Conservation (phyloP, 1,284 basidiomycete species). For the Earliella scabrosa region DNA sequence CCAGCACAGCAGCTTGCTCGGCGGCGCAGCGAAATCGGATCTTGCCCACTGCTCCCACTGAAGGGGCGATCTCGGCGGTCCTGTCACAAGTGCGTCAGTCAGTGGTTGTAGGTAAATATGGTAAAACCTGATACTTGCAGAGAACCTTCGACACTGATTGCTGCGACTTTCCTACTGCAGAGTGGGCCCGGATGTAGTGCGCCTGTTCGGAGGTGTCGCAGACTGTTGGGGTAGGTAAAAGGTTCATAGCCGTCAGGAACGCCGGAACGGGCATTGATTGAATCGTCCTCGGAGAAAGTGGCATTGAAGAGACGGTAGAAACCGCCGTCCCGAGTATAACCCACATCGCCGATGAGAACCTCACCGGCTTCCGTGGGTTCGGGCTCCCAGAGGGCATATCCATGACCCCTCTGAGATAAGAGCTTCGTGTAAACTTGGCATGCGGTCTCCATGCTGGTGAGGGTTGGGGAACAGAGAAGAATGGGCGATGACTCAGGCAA, state of each 20-base stretch:
- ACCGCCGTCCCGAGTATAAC: constrained; percentile 30
- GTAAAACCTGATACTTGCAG: not conserved
- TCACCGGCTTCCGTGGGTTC: constrained; percentile 23
- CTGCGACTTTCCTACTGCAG: constrained; percentile 12
- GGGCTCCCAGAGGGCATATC: constrained; percentile 28
- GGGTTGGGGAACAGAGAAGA: too few relatives aligned
- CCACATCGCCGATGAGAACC: constrained; percentile 35
- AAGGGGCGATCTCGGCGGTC: too few relatives aligned
- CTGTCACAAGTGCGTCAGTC: too few relatives aligned
- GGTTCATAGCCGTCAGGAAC: constrained; percentile 23
- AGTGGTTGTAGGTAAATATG: not conserved
- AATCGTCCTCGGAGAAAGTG: constrained; percentile 25
- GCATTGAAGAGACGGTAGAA: constrained; percentile 38
- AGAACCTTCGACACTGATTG: not conserved
- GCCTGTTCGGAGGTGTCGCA: not conserved
- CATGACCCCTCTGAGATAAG: constrained; percentile 22
- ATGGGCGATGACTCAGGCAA: too few relatives aligned
- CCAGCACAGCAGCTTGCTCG: too few relatives aligned
- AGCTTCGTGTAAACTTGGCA: constrained; percentile 23
- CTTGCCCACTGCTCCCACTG: too few relatives aligned
- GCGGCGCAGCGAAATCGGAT: too few relatives aligned
- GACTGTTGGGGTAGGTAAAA: not conserved
- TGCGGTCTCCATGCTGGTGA: not conserved
- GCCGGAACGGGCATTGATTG: constrained; percentile 22
- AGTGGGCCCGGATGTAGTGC: not conserved